A percentile compares a stretch with the other conserved stretches of the same genome.
These are phyloP conservation scores for Neopestalotiopsis clavispora DNA, from an alignment of 2,329 filamentous ascomycete species.

Conservation along the genomic window DNA sequence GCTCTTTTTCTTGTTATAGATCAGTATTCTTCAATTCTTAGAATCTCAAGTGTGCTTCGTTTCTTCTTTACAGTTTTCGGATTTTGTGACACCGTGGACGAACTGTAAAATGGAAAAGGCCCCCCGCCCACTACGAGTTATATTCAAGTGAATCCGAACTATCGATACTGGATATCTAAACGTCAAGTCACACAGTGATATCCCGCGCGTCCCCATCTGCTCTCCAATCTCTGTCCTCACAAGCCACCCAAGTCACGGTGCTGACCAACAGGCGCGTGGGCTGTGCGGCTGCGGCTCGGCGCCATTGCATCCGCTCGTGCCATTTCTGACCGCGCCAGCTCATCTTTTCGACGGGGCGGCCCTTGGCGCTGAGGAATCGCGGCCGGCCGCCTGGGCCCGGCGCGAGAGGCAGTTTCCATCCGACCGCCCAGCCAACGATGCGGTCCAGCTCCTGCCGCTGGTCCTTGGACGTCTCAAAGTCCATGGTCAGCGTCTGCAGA, in stretches of 20 bases:
- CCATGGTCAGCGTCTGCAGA: constrained; percentile 27
- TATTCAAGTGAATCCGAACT: no score
- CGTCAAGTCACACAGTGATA: no score
- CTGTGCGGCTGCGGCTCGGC: background rate
- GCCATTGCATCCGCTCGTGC: background rate
- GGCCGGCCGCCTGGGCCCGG: background rate
- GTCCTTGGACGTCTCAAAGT: constrained; percentile 29
- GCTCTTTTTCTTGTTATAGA: no score
- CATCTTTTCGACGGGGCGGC: constrained; percentile 24
- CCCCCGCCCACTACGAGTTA: no score
- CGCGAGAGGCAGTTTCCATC: constrained; percentile 28
- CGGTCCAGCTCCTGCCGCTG: constrained; percentile 23
- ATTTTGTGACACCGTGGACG: no score
- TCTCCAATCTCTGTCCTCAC: background rate
- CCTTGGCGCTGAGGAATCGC: constrained; percentile 23
- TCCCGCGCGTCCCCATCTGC: background rate
- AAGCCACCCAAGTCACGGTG: background rate
- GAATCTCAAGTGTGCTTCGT: no score
- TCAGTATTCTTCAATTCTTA: no score
- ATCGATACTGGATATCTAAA: no score
- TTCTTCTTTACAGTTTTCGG: no score
- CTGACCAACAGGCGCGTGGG: background rate
- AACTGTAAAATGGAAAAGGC: no score
- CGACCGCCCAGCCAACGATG: constrained; percentile 28
- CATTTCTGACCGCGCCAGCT: constrained; percentile 24